Conservation (phyloP, 306 rosid species). For the Sindora glabra region DNA sequence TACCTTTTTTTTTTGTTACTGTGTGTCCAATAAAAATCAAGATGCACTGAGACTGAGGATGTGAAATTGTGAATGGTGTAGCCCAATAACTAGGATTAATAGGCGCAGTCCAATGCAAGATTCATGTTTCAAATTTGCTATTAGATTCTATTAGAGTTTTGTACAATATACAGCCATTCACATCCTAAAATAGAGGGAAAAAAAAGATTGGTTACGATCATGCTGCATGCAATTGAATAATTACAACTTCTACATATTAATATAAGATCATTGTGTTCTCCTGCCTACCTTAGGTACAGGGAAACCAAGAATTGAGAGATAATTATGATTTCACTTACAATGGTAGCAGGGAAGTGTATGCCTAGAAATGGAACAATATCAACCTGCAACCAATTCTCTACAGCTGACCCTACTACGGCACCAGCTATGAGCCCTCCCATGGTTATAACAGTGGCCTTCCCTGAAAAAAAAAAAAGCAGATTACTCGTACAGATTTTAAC, state of each 20-base stretch:
- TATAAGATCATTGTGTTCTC: slow-evolving; percentile 24
- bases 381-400: slow-evolving; percentile 95
- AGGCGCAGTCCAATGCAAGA: neutral
- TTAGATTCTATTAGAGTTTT: slow-evolving; percentile 36
- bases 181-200: slow-evolving; percentile 20
- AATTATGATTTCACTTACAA: slow-evolving; percentile 74
- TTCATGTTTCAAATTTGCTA: slow-evolving; percentile 18
- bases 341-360: slow-evolving; percentile 89
- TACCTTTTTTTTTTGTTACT: no score
- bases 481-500: neutral
- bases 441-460: slow-evolving; percentile 83
- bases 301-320: slow-evolving; percentile 91
- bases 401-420: slow-evolving; percentile 83
- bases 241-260: slow-evolving; percentile 55
- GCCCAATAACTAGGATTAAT: slow-evolving; percentile 2
- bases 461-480: slow-evolving; percentile 41
- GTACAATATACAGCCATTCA: slow-evolving; percentile 58
- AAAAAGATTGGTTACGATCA: slow-evolving; percentile 30
- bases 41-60: no score
- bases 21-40: no score
- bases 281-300: slow-evolving; percentile 66
- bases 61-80: neutral
- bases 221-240: slow-evolving; percentile 71
- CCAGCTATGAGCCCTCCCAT: slow-evolving; percentile 92
- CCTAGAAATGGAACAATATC: slow-evolving; percentile 95